A percentile compares a stretch with the other conserved stretches of the same genome.
phyloP scores from a whole-genome alignment of 805 yeast genomes.

The Wickerhamomyces chaumierensis region DNA sequence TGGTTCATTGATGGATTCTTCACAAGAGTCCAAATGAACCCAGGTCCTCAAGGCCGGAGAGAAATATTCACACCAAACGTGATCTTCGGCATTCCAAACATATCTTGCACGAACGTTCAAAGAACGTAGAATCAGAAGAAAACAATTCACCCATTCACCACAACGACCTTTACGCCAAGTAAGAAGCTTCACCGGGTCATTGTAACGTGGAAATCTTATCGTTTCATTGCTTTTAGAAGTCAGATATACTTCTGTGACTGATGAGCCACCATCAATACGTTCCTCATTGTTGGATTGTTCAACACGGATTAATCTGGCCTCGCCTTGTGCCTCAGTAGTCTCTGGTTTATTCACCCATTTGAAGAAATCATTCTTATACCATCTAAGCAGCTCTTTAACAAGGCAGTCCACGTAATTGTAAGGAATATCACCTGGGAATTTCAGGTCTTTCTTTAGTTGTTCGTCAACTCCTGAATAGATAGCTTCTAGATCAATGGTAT shows the following conservation, averaged over 20 bases:
- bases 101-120: slow-evolving; percentile 58
- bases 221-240: background rate
- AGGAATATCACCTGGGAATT: slow-evolving; percentile 9
- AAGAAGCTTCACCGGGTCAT: slow-evolving; percentile 51
- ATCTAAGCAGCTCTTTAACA: slow-evolving; percentile 44
- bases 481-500: slow-evolving; percentile 44
- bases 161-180: slow-evolving; percentile 68
- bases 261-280: slow-evolving; percentile 33
- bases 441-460: slow-evolving; percentile 23
- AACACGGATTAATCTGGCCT: slow-evolving; percentile 26
- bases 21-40: slow-evolving; percentile 88
- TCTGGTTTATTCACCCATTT: slow-evolving; percentile 69
- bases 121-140: slow-evolving; percentile 57
- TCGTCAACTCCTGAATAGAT: slow-evolving; percentile 53
- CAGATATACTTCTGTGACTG: slow-evolving; percentile 51
- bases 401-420: slow-evolving; percentile 44
- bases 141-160: slow-evolving; percentile 93
- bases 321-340: slow-evolving; percentile 41
- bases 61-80: slow-evolving; percentile 91
- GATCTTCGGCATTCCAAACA: slow-evolving; percentile 86
- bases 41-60: slow-evolving; percentile 51
- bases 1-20: slow-evolving; percentile 77
- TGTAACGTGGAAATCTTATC: slow-evolving; percentile 69
- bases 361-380: slow-evolving; percentile 76
- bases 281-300: slow-evolving; percentile 36